Conservation (phyloP, 75 land plant genomes). For the Sequoia sempervirens region DNA sequence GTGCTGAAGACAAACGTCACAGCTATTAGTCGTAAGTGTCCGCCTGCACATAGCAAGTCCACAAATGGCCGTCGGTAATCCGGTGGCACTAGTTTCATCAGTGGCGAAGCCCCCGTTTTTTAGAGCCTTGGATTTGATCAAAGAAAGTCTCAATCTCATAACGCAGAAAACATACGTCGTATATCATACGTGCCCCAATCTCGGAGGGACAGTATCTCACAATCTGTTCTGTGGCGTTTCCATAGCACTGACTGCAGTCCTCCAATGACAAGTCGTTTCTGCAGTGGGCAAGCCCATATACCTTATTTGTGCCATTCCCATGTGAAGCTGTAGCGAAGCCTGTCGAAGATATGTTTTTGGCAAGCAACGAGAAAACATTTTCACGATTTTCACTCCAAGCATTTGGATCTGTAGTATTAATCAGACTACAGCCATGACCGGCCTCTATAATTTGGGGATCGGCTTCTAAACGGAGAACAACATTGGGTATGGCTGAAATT, state of each 20-base stretch:
- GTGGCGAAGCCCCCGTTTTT: conserved; percentile 14
- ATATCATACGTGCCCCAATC: conserved; percentile 17
- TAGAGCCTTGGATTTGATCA: conserved; percentile 13
- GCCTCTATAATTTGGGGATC: background rate
- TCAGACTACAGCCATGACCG: background rate
- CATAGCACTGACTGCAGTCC: background rate
- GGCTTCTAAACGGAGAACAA: background rate
- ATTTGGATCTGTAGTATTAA: background rate
- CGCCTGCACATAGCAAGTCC: conserved; percentile 34
- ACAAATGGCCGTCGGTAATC: background rate
- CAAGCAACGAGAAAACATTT: background rate
- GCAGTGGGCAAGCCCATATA: background rate
- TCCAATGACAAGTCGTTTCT: background rate
- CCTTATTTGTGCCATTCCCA: background rate
- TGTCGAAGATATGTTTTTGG: background rate
- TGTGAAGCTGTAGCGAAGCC: background rate
- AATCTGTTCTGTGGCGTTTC: too few species aligned
- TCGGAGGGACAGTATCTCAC: background rate
- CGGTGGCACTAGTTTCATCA: background rate
- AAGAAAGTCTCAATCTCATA: conserved; percentile 36
- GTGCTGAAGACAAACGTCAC: conserved; percentile 15
- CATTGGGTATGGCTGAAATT: background rate
- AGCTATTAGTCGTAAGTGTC: conserved; percentile 2
- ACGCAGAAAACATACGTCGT: conserved; percentile 35
- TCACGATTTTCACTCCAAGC: background rate